These are phyloP conservation scores for Gnomoniopsis sp. DNA, from an alignment of 2,329 filamentous ascomycete genomes.

Conservation along the genomic window DNA sequence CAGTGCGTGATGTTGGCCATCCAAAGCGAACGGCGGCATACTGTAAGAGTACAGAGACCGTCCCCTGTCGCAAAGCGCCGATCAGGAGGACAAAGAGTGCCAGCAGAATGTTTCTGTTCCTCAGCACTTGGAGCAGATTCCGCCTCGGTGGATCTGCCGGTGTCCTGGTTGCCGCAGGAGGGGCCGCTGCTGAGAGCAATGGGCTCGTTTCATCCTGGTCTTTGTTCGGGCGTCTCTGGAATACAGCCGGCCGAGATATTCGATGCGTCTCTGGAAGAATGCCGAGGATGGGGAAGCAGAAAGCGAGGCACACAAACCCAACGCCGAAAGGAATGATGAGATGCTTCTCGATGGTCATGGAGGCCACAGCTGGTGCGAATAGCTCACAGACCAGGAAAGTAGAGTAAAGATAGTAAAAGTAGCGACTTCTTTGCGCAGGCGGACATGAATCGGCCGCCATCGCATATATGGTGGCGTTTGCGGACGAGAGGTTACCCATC, in stretches of 20 bases:
- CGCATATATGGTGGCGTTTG: constrained; percentile 17
- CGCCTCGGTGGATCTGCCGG: background rate
- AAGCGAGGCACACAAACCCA: constrained; percentile 4
- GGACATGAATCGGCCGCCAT: constrained; percentile 18
- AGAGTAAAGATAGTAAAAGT: constrained; percentile 19
- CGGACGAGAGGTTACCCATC: constrained; percentile 18
- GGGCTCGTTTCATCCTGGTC: constrained; percentile 11
- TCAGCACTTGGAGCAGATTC: constrained; percentile 1
- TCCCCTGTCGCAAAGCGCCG: constrained; percentile 15
- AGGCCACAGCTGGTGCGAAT: constrained; percentile 14
- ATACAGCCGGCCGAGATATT: too few relatives aligned
- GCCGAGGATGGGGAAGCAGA: constrained; percentile 12
- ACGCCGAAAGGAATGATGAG: constrained; percentile 14
- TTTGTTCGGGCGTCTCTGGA: constrained; percentile 6
- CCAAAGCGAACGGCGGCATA: constrained; percentile 17
- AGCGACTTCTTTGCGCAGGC: constrained; percentile 13
- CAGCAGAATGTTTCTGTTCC: constrained; percentile 12
- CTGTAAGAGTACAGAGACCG: constrained; percentile 15
- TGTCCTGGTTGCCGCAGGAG: background rate
- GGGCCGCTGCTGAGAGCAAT: background rate
- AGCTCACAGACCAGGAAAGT: constrained; percentile 18
- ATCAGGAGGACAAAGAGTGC: constrained; percentile 17
- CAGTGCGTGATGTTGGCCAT: constrained; percentile 15
- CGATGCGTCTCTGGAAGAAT: constrained; percentile 16
- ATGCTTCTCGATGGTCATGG: constrained; percentile 12